Evolutionary conservation across 805 yeast species (phyloP).

Genomic region (Lachancea thermotolerans): DNA sequence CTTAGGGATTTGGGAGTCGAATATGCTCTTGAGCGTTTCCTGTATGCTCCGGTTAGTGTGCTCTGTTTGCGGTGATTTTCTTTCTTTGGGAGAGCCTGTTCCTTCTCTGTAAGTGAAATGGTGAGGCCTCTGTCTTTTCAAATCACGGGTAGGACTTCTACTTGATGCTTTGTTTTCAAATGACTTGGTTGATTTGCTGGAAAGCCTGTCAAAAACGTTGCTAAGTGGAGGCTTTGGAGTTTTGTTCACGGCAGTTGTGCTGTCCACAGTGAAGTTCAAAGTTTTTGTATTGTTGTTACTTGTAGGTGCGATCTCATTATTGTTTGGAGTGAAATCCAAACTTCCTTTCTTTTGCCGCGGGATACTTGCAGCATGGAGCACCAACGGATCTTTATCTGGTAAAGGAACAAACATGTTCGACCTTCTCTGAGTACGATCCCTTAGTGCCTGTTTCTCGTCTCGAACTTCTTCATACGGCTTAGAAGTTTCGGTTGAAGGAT

Average conservation of each 20-base stretch:
- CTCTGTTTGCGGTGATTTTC: slow-evolving; percentile 14
- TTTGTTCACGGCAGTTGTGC: background rate
- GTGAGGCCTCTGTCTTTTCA: background rate
- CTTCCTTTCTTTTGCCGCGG: background rate
- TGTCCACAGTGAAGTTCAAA: background rate
- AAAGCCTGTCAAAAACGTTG: slow-evolving; percentile 29
- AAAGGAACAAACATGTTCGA: slow-evolving; percentile 32
- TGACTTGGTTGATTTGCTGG: slow-evolving; percentile 26
- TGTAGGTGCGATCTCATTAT: background rate
- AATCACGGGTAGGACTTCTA: slow-evolving; percentile 6
- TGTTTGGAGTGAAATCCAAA: background rate
- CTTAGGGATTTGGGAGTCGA: slow-evolving; percentile 12
- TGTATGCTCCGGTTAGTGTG: slow-evolving; percentile 20
- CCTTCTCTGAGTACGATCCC: slow-evolving; percentile 23
- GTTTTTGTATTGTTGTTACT: background rate
- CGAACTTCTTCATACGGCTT: background rate
- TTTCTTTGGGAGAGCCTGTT: slow-evolving; percentile 27
- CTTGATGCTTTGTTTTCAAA: slow-evolving; percentile 23
- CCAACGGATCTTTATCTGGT: slow-evolving; percentile 30
- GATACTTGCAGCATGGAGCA: slow-evolving; percentile 14
- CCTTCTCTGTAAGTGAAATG: slow-evolving; percentile 16
- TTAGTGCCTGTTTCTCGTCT: background rate
- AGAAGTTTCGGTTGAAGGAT: background rate
- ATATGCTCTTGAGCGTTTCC: slow-evolving; percentile 26
- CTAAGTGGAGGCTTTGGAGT: background rate